Base-by-base conservation (phyloP, 495 filamentous ascomycete genomes). In the Friedmanniomyces simplex region DNA sequence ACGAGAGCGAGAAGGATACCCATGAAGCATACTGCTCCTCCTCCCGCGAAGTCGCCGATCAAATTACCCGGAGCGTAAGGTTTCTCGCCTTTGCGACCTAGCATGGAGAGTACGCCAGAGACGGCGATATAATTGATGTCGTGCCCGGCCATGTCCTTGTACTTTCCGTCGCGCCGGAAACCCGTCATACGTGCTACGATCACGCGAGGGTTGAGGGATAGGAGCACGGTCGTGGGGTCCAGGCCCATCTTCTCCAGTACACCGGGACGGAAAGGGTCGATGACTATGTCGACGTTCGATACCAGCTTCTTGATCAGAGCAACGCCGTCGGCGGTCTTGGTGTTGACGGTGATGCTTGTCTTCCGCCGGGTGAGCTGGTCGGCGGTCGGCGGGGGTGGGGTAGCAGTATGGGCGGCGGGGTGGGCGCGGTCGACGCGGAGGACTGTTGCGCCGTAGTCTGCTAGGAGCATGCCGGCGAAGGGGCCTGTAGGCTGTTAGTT, bases 91-190 rank as follows among this genome's bases (percentile, higher is more conserved):
- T 71, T 71, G 0, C 85, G 74, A 0, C 91, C 91, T 0, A 97
- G 76, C 71, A 94, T 76, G 1, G 76, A 78, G 14, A 97, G 71
- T 0, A 86, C 85, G 0, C 91, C 91, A 1, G 85, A 87, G 0
- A 95, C 88, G 34, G 91, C 87, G 22, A 97, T 83, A 70, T 96
- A 97, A 66, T 97, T 97, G 67, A 97, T 96, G 67, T 97, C 91
- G 63, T 97, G 91, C n/a, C 91, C 91, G 0, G 91, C 91, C 89
- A 95, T 96, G 57, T 75, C 65, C 42, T 79, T 79, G 70, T 94
- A 96, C 61, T 82, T 83, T 0, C 91, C 90, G 65, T 91, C 88
- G 24, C 89, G 79, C 5, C 91, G 78, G 68, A 96, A 96, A 0
- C 91, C 91, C 6, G 90, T 91, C 74, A 96, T 80, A 16, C 91